Base-by-base conservation (phyloP, 345 rosid genomes). In the Salix suchowensis region DNA sequence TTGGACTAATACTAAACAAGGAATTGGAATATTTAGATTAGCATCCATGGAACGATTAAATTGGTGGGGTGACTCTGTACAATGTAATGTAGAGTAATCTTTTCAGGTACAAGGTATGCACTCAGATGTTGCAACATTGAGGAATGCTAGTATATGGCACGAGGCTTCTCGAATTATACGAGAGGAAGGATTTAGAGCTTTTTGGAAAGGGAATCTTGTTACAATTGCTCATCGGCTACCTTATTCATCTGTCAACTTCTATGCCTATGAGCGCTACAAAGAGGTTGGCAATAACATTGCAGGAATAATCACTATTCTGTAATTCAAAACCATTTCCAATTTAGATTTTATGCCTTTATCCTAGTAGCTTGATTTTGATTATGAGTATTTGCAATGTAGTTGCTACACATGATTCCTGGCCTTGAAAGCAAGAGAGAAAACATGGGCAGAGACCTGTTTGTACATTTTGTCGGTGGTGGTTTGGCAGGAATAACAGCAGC, bases 171-270 rank as follows among this genome's bases (percentile, higher is more conserved):
- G 97, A 16, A 82, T 96, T 69, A 28, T 90, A 64, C 78, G 82
- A 24, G 99, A 96, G 84, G 99, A 96, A 87, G 99, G 98, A 65
- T 83, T 91, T 78, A 87, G 86, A 77, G 99, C 99, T 64, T 91
- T 96, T 66, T 96, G 97, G 99, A 96, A 92, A 78, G 99, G 99
- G 68, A 96, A 96, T 83, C 85, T 96, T 36, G 98, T 96, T 23
- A 93, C 97, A 14, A 96, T 96, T 76, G 94, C 93, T 73, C 98
- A 96, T 77, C 89, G 99, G 62, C 88, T 96, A 39, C 99, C 97
- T 0, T 96, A 96, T 84, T 93, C 99, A 32, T 86, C 99, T 32
- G 88, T 93, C 61, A 96, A 92, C 79, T 96, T 96, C 82, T 96
- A 91, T 78, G 82, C 94, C 6, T 96, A 96, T 72, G 99, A 96